Conservation (phyloP, 768 basidiomycete species). For the Coprinopsis cinerea region DNA sequence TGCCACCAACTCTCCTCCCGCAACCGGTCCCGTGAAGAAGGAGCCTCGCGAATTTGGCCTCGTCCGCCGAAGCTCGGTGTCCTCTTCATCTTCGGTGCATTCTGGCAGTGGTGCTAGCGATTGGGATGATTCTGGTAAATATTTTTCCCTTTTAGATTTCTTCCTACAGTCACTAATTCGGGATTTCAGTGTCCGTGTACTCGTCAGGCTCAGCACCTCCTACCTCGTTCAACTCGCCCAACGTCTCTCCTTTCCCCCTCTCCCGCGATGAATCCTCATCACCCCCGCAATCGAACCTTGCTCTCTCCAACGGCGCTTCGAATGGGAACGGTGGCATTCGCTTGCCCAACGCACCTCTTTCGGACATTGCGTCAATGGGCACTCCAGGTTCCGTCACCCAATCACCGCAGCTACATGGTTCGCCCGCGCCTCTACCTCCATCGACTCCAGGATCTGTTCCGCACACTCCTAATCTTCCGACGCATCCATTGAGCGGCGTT, state of each 20-base stretch:
- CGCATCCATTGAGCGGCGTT: slow-evolving; percentile 1
- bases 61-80: slow-evolving; percentile 57
- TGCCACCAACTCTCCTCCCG: slow-evolving; percentile 2
- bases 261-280: slow-evolving; percentile 47
- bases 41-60: slow-evolving; percentile 51
- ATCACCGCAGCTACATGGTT: slow-evolving; percentile 14
- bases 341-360: slow-evolving; percentile 66
- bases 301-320: slow-evolving; percentile 9
- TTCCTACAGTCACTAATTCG: background rate
- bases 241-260: slow-evolving; percentile 52
- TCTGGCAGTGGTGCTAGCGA: slow-evolving; percentile 61
- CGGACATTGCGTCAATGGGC: slow-evolving; percentile 56
- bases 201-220: slow-evolving; percentile 57
- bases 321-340: slow-evolving; percentile 53
- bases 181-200: slow-evolving; percentile 39
- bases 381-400: slow-evolving; percentile 8
- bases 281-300: slow-evolving; percentile 24
- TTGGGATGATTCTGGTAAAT: slow-evolving; percentile 78
- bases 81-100: slow-evolving; percentile 49
- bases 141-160: slow-evolving; percentile 16
- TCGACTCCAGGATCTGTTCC: slow-evolving; percentile 16
- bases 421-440: slow-evolving; percentile 8
- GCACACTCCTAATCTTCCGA: slow-evolving; percentile 13
- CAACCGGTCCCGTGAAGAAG: slow-evolving; percentile 44
- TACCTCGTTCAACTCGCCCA: slow-evolving; percentile 66